A percentile compares a stretch with the other conserved stretches of the same genome.
phyloP scores from a whole-genome alignment of 805 yeast species.

The Suhomyces pyralidae region DNA sequence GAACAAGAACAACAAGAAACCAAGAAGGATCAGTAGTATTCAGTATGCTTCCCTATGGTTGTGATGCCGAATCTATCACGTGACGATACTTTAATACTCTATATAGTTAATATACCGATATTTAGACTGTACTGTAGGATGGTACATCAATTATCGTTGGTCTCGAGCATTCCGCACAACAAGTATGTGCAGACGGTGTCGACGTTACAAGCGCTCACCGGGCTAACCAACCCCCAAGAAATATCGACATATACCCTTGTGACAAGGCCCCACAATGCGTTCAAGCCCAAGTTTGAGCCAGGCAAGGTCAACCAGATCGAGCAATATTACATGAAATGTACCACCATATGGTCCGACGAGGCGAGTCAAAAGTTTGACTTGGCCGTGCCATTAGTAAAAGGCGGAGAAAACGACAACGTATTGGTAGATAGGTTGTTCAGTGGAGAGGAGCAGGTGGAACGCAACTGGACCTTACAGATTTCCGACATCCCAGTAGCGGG shows the following conservation, averaged over 20 bases:
- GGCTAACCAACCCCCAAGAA: conserved; percentile 42
- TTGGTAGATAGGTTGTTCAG: conserved; percentile 30
- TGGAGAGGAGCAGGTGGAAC: conserved; percentile 14
- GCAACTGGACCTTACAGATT: conserved; percentile 61
- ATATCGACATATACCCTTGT: conserved; percentile 49
- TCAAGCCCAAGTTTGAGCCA: conserved; percentile 51
- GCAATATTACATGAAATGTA: conserved; percentile 50
- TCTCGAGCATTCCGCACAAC: conserved; percentile 41
- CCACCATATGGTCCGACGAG: conserved; percentile 44
- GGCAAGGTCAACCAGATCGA: conserved; percentile 59
- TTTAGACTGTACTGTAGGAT: conserved; percentile 19
- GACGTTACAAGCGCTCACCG: conserved; percentile 53
- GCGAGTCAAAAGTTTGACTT: conserved; percentile 22
- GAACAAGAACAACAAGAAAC: conserved; percentile 14
- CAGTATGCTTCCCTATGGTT: background rate
- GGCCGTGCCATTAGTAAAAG: conserved; percentile 22
- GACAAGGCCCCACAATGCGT: conserved; percentile 49
- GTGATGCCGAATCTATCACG: background rate
- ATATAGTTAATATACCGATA: background rate
- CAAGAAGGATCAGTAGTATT: background rate
- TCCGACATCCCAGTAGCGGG: conserved; percentile 80
- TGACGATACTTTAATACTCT: background rate
- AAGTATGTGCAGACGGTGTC: conserved; percentile 43
- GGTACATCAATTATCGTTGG: conserved; percentile 56
- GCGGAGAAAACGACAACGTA: conserved; percentile 14